Base-by-base conservation (phyloP, 495 filamentous ascomycete species). In the Geopyxis carbonaria region DNA sequence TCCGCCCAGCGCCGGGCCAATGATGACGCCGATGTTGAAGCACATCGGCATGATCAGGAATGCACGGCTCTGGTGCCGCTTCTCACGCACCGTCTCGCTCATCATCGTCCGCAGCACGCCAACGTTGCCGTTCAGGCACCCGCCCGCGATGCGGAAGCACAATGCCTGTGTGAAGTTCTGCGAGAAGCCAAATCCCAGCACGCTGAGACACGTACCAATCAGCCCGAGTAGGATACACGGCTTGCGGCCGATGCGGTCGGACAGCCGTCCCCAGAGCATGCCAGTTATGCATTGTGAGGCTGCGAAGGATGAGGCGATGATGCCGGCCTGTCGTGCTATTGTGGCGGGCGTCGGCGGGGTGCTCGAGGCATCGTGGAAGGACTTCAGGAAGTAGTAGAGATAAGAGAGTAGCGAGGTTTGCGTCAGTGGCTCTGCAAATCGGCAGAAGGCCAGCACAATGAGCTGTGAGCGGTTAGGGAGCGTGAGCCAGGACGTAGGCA, bases 341-440 rank as follows among this genome's bases (percentile, higher is more conserved):
- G 40, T 43, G 3, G 22, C 43, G 1, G 44, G 19, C 2, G 44
- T 29, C 2, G 40, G 49, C 2, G 48, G 20, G 5, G 43, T 29
- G 4, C 15, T 18, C 21, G 37, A 22, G 0, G 48, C 43, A 0
- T 32, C 16, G 33, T 46, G 43, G 28, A 52, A 44, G 14, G 49
- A 41, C 2, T 39, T 15, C 8, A 53, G 38, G 48, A 40, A 38
- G 40, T 35, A 53, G 46, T 72, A 91, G 40, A 85, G 80, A 60
- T 91, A 93, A 11, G 81, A 80, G 43, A 85, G 80, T 59, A 86
- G 80, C 53, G 78, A 84, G 2, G 81, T 86, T 44, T 91, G 69
- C 30, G 83, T 82, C 42, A 93, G 81, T 5, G 83, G 84, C 60
- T 93, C 84, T 27, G 83, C 80, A 45, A 92, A 69, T 35, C 85